Evolutionary conservation across 208 protist genomes (phyloP), one percentile per base, ranked within the genome.

Genomic region (Wallacemonas sp.): DNA sequence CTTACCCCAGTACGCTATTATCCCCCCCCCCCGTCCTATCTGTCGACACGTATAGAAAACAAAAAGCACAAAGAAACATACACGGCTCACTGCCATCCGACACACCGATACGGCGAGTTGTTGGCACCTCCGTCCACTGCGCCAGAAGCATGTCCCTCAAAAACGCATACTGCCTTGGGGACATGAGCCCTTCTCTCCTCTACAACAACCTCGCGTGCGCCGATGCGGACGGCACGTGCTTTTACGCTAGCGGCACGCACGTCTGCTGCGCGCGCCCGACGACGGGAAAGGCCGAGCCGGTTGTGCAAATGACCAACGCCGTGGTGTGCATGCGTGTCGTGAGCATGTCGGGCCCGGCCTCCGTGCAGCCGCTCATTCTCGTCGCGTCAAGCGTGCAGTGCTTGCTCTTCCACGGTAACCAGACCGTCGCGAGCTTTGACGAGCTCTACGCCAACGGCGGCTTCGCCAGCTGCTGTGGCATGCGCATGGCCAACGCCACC

Each of bases 161-260:
- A 36, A 18, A 33, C 14, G 22, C n/a, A 4, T 59, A 59, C 20
- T 7, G 3, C 14, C 10, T 59, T 29, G 52, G 52, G 4, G 52
- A 59, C 36, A 59, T 59, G 52, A 70, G 68, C 18, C 77, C 78
- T 0, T 76, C 73, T 29, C 67, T 88, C 22, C 59, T 83, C 12
- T 75, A 63, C 57, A 88, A 85, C 57, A 88, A 88, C 67, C 61
- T 88, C 28, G 70, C 36, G 22, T 73, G 48, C 70, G 71, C 70
- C 54, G 66, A 36, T 16, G 44, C 48, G 46, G 67, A 44, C 50
- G 55, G 20, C 57, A 41, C 59, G 46, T 69, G 52, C 3, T 68
- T 57, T 11, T 79, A 72, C 65, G 74, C 74, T 1, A 16, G 69
- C n/a, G 59, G 62, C 23, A 65, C 74, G 0, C 38, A 66, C 0